Evolutionary conservation across 208 protist species (phyloP).

Genomic region (Crithidia fasciculata): DNA sequence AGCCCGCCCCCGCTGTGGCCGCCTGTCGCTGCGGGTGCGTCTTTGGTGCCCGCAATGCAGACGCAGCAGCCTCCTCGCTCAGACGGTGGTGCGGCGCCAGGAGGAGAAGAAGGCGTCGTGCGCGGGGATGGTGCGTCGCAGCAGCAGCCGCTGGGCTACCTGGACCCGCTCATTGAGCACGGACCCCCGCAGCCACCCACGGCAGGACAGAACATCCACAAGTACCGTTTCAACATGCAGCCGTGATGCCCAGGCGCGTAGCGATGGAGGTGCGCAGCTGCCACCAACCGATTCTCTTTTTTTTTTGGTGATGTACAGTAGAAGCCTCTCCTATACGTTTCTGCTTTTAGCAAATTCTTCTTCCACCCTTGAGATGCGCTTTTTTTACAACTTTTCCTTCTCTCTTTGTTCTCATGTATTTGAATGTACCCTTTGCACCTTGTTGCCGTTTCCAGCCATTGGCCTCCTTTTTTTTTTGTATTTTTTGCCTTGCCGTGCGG

Average conservation of each 20-base stretch:
- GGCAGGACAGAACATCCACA: slow-evolving; percentile 13
- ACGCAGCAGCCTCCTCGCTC: not conserved
- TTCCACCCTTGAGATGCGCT: not conserved
- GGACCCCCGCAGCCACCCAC: not conserved
- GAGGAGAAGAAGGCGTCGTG: not conserved
- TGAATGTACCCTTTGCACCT: not conserved
- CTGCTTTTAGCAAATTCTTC: not conserved
- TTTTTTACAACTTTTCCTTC: slow-evolving; percentile 5
- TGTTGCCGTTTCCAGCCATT: not conserved
- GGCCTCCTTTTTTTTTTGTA: slow-evolving; percentile 9
- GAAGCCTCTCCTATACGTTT: too few species aligned
- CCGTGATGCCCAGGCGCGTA: not conserved
- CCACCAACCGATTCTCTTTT: not conserved
- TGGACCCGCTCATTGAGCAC: slow-evolving; percentile 33
- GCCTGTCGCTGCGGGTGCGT: too few species aligned
- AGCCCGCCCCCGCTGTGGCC: too few species aligned
- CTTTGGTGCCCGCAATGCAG: too few species aligned
- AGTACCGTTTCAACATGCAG: slow-evolving; percentile 24
- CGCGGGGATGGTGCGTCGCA: not conserved
- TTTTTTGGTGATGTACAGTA: not conserved
- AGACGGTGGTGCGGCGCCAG: not conserved
- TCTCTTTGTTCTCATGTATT: not conserved
- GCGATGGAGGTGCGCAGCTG: not conserved
- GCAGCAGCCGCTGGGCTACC: not conserved
- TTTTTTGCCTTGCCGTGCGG: too few species aligned